Evolutionary conservation across 257 asterid genomes (phyloP), one percentile per base, ranked within the genome.

Genomic region (Avicennia marina): DNA sequence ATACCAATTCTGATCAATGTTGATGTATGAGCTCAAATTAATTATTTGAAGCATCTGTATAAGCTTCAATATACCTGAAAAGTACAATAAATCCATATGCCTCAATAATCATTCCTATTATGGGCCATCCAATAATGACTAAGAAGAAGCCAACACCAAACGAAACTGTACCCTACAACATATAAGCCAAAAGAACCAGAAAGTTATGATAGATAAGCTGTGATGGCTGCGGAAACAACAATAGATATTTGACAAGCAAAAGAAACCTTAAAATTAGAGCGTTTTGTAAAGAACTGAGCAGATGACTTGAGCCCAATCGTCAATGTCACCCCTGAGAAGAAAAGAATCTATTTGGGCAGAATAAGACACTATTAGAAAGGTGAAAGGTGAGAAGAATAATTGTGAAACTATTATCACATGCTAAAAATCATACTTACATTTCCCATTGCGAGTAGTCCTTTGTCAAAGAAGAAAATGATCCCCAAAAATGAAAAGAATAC

Each of bases 401-500:
- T 0, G 12, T 47, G 26, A 56, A 71, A 44, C 54, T 22, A 48
- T 43, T 22, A 61, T 52, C 57, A 39, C 59, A 24, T 11, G 13
- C 34, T 66, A 24, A 44, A 27, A 32, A 52, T 11, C 53, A 29
- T 13, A 74, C 95, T 81, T 83, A 89, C 97, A 54, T 89, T 89
- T 61, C 95, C 97, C 79, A 89, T 83, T 21, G 95, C 97, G 53
- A 89, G 76, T 21, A 89, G 75, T 51, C 97, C 95, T 75, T 89
- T 89, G 64, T 86, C 97, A 34, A 89, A 86, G 75, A 89, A 83
- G 74, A 79, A 79, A 60, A 83, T 69, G 70, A 89, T 71, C 53
- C 97, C 97, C 84, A 89, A 50, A 76, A 86, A 68, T 21, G 94
- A 89, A 78, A 89, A 86, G 54, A 86, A 81, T 20, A 89, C 85